Base-by-base conservation (phyloP, 805 yeast genomes). In the Wickerhamomyces bisporus region DNA sequence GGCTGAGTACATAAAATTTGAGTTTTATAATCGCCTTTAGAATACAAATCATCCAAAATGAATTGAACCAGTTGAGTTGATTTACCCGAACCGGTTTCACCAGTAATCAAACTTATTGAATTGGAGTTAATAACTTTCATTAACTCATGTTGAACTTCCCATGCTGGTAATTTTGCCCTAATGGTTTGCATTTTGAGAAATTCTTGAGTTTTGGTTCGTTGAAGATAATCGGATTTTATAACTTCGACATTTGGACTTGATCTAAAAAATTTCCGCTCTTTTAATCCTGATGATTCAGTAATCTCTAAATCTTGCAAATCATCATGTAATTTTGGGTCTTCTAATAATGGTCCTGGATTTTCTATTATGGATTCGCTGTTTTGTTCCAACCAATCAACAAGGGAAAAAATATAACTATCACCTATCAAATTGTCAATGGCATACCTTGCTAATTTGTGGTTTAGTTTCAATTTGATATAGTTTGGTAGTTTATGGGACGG, bases 61-160 rank as follows among this genome's bases (percentile, higher is more conserved):
- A 88, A 91, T 57, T 91, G 98, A 6, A 87, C 96, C 5, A 86
- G 77, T 57, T 91, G 98, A 0, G 98, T 91, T 1, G 96, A 86
- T 55, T 91, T 91, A 49, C 98, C 98, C 1, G 97, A 89, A 50
- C 98, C 98, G 0, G 98, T 91, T 58, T 93, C 98, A 57, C 98
- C 98, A 2, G 98, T 91, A 26, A 91, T 73, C 25, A 91, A 62
- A 8, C 85, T 78, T 5, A 87, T 83, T 44, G 76, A 76, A 53
- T 84, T 74, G 0, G 65, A 43, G 21, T 69, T 66, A 4, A 91
- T 76, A 4, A 78, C 62, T 0, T 72, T 50, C 2, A 85, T 69
- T 28, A 91, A 67, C 6, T 73, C 68, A 0, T 71, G 60, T 37
- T 66, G 70, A 53, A 80, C 83, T 12, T 65, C 57, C 95, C 95